Conservation (phyloP, 768 basidiomycete species). For the Trichaptum fuscoviolaceum region DNA sequence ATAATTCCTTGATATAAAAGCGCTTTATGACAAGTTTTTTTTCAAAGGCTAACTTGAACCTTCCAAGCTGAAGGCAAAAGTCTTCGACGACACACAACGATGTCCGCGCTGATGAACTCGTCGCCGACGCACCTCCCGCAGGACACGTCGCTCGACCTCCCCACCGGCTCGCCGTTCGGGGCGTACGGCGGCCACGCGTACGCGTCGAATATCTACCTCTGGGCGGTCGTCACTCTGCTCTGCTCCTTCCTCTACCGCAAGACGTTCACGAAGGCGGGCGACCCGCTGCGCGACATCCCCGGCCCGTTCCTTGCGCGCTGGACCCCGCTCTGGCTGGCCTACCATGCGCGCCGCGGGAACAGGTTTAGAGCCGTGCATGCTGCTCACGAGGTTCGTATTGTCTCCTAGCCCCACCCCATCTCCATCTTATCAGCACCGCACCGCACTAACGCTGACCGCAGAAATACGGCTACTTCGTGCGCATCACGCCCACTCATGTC, state of each 20-base stretch:
- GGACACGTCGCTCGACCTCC: not conserved
- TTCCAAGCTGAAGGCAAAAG: no score
- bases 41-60: no score
- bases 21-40: no score
- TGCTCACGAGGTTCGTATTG: constrained; percentile 21
- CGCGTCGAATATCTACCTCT: not conserved
- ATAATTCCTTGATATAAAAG: no score
- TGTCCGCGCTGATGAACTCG: not conserved
- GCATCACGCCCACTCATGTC: constrained; percentile 29
- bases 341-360: constrained; percentile 24
- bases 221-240: not conserved
- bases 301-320: constrained; percentile 27
- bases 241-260: not conserved
- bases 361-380: constrained; percentile 26
- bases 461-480: constrained; percentile 27
- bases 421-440: no score
- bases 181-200: not conserved
- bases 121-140: not conserved
- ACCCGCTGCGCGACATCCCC: constrained; percentile 18
- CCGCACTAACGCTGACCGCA: no score
- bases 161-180: not conserved
- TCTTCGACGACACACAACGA: not conserved
- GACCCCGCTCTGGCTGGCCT: constrained; percentile 28
- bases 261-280: constrained; percentile 4
- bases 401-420: not conserved